Evolutionary conservation across 23 red algal genomes (phyloP).

Genomic region (Gracilariopsis chorda): DNA sequence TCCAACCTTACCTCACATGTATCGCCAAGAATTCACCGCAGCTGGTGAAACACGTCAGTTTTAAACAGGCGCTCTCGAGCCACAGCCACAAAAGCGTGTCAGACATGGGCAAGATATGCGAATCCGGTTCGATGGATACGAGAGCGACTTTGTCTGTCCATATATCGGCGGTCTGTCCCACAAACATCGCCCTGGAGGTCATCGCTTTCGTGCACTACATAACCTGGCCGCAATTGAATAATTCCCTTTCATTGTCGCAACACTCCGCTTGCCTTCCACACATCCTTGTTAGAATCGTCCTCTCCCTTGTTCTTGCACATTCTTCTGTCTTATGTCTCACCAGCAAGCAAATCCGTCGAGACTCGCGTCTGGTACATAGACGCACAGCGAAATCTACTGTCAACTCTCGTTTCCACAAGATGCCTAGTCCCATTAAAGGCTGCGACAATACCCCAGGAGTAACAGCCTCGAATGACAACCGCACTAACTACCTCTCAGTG

Average conservation of each 20-base stretch:
- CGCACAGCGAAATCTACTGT: neutral
- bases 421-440: neutral
- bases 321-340: neutral
- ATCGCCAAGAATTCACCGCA: constrained; percentile 5
- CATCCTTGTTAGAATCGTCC: neutral
- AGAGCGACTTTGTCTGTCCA: constrained; percentile 6
- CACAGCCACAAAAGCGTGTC: neutral
- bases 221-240: constrained; percentile 6
- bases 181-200: constrained; percentile 18
- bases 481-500: too few species aligned
- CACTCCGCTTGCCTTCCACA: neutral
- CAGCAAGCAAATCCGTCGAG: neutral
- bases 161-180: constrained; percentile 19
- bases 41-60: constrained; percentile 10
- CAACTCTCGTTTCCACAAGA: neutral
- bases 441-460: too few species aligned
- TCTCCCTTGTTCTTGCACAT: constrained; percentile 9
- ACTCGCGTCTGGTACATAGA: neutral
- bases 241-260: neutral
- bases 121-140: constrained; percentile 1
- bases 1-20: constrained; percentile 37
- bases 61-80: neutral
- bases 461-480: too few species aligned
- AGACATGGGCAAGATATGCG: constrained; percentile 16
- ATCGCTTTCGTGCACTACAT: neutral